Evolutionary conservation across 2,329 filamentous ascomycete genomes (phyloP).

Genomic region (Grosmannia serpens): DNA sequence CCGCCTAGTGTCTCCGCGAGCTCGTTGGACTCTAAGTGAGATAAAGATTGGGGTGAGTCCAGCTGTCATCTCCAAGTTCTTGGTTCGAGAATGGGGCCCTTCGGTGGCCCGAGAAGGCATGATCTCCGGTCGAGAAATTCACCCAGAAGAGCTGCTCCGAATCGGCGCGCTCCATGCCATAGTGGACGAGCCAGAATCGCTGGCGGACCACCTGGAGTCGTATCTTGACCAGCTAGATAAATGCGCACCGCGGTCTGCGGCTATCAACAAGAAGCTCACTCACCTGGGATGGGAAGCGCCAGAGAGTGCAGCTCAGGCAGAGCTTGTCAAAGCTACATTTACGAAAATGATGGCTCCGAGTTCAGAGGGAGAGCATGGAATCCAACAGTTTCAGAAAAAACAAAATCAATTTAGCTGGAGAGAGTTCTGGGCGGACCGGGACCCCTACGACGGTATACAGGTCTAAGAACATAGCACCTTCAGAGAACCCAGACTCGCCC

Average conservation of each 20-base stretch:
- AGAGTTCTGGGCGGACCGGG: neutral
- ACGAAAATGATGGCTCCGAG: conserved; percentile 1
- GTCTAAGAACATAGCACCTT: neutral
- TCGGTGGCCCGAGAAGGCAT: neutral
- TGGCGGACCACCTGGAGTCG: neutral
- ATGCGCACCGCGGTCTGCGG: conserved; percentile 1
- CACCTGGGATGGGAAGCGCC: neutral
- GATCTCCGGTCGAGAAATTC: neutral
- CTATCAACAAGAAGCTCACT: conserved; percentile 6
- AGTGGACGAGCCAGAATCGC: neutral
- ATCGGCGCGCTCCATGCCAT: neutral
- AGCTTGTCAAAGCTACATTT: neutral
- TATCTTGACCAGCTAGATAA: neutral
- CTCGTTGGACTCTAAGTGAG: neutral
- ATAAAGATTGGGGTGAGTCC: neutral
- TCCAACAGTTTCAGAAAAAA: conserved; percentile 3
- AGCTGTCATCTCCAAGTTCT: neutral
- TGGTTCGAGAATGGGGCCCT: conserved; percentile 1
- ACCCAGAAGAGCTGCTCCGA: neutral
- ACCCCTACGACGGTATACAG: neutral
- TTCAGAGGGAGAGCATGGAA: conserved; percentile 3
- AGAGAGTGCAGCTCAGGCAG: neutral
- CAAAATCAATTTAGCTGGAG: conserved; percentile 1
- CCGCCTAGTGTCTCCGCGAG: neutral
- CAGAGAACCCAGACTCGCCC: too few relatives aligned